Base-by-base conservation (phyloP, 495 filamentous ascomycete species). In the Aspergillus bridgeri region DNA sequence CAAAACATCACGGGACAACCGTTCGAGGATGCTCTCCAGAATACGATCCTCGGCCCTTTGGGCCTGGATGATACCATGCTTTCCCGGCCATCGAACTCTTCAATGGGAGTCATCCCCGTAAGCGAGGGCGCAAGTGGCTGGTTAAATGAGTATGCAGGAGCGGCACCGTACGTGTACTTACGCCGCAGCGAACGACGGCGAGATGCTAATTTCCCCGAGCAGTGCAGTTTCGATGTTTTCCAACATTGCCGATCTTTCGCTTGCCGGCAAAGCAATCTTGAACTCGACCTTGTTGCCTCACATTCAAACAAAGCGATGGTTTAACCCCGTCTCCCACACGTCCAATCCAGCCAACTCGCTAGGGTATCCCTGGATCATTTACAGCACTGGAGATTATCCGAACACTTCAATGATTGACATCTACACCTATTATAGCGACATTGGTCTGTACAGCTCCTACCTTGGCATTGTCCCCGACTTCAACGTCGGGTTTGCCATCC, bases 391-490 rank as follows among this genome's bases (percentile, higher is more conserved):
- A 7, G 45, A 57, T 15, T 70, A 67, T 48, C 65, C 67, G 4
- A 55, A 65, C 9, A 65, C 60, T n/a, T 68, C 67, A 11, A 64
- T 79, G 19, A 61, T 80, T 15, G 79, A 83, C 27, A 63, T 81
- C 27, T 83, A 83, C 68, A 81, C 74, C 24, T 74, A 80, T 43
- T 58, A 64, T 43, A 81, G 80, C 27, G 77, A 79, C 49, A 56
- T 62, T 22, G 63, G 60, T 13, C 55, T 63, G 0, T 85, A 83
- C 63, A 75, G 76, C 61, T 70, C 74, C 42, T 59, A 75, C 15
- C 33, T 83, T 6, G 73, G 68, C 2, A 64, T 83, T 1, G 64
- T 79, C 20, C 79, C 80, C 0, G 79, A 82, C 65, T 82, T 76
- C 55, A 75, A 70, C 54, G 63, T 83, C 20, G 79, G 80, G 56